Base-by-base conservation (phyloP, 441 rosid genomes). In the Metrosideros polymorpha region DNA sequence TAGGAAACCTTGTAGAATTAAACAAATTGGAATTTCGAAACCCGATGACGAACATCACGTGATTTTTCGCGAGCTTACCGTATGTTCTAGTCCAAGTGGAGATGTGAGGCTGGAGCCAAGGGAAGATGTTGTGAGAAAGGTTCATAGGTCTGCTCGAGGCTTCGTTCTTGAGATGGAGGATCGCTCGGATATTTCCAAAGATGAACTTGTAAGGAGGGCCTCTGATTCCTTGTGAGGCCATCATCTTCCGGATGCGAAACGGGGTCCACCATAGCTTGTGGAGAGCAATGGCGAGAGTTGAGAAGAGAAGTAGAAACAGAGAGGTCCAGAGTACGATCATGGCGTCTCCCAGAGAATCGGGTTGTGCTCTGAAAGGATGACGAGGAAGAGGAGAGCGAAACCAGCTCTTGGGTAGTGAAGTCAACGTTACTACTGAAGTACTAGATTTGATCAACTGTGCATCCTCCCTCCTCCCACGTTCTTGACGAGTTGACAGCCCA, bases 201-300 rank as follows among this genome's bases (percentile, higher is more conserved):
- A 87, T 24, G 88, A 93, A 86, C 87, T 83, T 90, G 88, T 87
- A 89, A 61, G 90, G 24, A 82, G 92, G 93, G 30, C 95, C 94
- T 84, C 59, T 35, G 15, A 91, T 87, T 79, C 92, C 91, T 83
- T 89, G 94, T 19, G 89, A 87, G n/a, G 82, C 87, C 91, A 92
- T 86, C 88, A 83, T 77, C 32, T 83, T 85, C 82, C 86, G 90
- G 29, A 87, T 45, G 29, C 87, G 86, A 39, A 79, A 47, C 24
- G 91, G 92, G 45, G 56, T 86, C 92, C 89, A 87, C 94, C 91
- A 92, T 79, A 86, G 75, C 84, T 88, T 87, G 71, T 71, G 19
- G 5, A 92, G 30, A 56, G 89, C 84, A 30, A 86, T 86, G 45
- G 84, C 29, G 14, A 90, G 76, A 85, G 84, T n/a, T 47, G 53